Evolutionary conservation across 1,284 basidiomycete genomes (phyloP).

Genomic region (Golubevia pallescens): DNA sequence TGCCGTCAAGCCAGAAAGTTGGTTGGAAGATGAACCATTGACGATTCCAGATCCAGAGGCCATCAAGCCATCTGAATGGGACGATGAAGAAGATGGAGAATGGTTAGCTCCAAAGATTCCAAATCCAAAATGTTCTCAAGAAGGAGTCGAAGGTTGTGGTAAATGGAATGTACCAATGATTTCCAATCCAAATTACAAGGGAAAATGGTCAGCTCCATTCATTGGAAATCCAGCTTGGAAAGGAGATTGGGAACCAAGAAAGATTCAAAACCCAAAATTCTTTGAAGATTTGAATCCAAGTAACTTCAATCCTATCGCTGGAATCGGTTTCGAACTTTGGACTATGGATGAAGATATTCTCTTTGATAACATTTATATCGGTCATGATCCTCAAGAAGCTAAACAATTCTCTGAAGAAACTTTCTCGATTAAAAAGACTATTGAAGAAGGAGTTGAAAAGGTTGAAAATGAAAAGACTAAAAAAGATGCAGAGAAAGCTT

Average conservation of each 20-base stretch:
- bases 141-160: no score
- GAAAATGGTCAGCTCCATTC: slow-evolving; percentile 88
- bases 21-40: slow-evolving; percentile 87
- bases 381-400: slow-evolving; percentile 50
- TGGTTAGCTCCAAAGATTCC: slow-evolving; percentile 88
- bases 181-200: slow-evolving; percentile 97
- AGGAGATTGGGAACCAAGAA: slow-evolving; percentile 50
- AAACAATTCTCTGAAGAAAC: slow-evolving; percentile 48
- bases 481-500: slow-evolving; percentile 13
- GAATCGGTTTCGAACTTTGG: slow-evolving; percentile 62
- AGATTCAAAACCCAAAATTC: slow-evolving; percentile 78
- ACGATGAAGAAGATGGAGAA: slow-evolving; percentile 98
- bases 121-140: no score
- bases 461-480: slow-evolving; percentile 9
- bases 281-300: slow-evolving; percentile 88
- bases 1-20: slow-evolving; percentile 89
- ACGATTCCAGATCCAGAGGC: slow-evolving; percentile 88
- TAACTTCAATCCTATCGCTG: slow-evolving; percentile 70
- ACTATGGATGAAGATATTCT: slow-evolving; percentile 62
- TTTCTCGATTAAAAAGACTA: slow-evolving; percentile 48
- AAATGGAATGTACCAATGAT: slow-evolving; percentile 82
- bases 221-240: slow-evolving; percentile 70
- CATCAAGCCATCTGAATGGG: slow-evolving; percentile 99
- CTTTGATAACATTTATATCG: slow-evolving; percentile 63
- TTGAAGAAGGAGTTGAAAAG: slow-evolving; percentile 51